Conservation (phyloP, 2,329 filamentous ascomycete species). For the Colletotrichum noveboracense region DNA sequence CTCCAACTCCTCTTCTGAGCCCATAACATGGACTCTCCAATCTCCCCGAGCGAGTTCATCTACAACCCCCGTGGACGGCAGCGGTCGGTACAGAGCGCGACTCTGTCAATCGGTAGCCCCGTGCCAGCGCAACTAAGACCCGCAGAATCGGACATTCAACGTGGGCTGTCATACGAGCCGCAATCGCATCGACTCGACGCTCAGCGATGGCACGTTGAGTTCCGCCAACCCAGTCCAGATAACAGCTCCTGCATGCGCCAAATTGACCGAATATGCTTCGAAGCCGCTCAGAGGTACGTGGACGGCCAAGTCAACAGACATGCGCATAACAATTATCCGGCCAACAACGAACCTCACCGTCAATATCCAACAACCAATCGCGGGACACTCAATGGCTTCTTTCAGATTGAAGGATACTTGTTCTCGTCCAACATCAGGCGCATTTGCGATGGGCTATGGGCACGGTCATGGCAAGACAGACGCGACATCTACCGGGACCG, state of each 20-base stretch:
- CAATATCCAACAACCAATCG: not conserved
- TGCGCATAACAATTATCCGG: conserved; percentile 5
- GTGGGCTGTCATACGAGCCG: not conserved
- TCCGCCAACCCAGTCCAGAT: not conserved
- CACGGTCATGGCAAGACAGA: conserved; percentile 32
- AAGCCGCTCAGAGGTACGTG: conserved; percentile 27
- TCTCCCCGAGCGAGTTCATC: conserved; percentile 12
- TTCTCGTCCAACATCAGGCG: conserved; percentile 33
- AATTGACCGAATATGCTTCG: conserved; percentile 28
- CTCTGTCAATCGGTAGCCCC: not conserved
- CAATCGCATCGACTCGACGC: not conserved
- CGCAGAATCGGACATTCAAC: not conserved
- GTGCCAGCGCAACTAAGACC: too few species aligned
- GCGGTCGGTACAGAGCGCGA: not conserved
- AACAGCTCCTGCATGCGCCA: not conserved
- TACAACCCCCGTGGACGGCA: not conserved
- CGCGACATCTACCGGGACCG: conserved; percentile 33
- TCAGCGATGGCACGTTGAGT: not conserved
- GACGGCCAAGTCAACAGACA: conserved; percentile 23
- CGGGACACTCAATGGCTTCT: not conserved
- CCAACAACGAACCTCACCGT: not conserved
- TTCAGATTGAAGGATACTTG: conserved; percentile 7
- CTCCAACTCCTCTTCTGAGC: not conserved
- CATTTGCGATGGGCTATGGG: conserved; percentile 36
- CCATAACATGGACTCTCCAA: not conserved